A percentile compares a stretch with the other conserved stretches of the same genome.
phyloP scores from a whole-genome alignment of 176 grass and related monocot genomes.

The Oropetium thomaeum region DNA sequence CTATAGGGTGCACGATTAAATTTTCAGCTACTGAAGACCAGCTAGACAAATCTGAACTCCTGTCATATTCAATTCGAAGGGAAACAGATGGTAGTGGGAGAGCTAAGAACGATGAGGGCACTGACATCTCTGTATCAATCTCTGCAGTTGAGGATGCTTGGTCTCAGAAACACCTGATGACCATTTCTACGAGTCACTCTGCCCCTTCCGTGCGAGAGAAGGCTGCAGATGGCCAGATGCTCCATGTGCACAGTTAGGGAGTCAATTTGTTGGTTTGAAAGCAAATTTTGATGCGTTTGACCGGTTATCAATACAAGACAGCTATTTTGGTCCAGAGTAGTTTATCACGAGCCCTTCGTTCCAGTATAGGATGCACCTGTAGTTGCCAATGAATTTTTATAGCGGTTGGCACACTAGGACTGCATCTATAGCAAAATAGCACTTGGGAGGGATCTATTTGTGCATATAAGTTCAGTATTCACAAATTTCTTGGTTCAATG shows the following conservation, averaged over 20 bases:
- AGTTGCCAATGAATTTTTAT: conserved; percentile 36
- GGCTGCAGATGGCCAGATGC: conserved; percentile 91
- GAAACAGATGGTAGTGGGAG: conserved; percentile 15
- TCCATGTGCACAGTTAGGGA: conserved; percentile 77
- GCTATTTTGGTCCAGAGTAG: conserved; percentile 82
- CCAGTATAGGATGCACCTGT: neutral
- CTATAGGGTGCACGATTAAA: conserved; percentile 77
- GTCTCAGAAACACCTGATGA: conserved; percentile 45
- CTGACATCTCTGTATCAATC: conserved; percentile 69
- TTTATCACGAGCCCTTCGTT: neutral
- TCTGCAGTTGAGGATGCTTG: conserved; percentile 71
- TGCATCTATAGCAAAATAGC: conserved; percentile 6
- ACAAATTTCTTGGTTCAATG: conserved; percentile 11
- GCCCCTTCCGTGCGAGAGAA: conserved; percentile 72
- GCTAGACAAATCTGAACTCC: conserved; percentile 41
- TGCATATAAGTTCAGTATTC: conserved; percentile 13
- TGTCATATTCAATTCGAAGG: conserved; percentile 40
- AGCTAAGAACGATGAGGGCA: conserved; percentile 43
- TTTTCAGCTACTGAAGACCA: conserved; percentile 43
- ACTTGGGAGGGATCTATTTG: neutral
- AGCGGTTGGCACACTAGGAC: conserved; percentile 27
- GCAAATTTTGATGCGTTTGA: conserved; percentile 98
- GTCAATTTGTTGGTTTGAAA: conserved; percentile 91
- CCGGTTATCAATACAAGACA: conserved; percentile 68
- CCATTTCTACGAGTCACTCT: conserved; percentile 64